Evolutionary conservation across 148 eudicot species (phyloP).

Genomic region (Diospyros lotus): DNA sequence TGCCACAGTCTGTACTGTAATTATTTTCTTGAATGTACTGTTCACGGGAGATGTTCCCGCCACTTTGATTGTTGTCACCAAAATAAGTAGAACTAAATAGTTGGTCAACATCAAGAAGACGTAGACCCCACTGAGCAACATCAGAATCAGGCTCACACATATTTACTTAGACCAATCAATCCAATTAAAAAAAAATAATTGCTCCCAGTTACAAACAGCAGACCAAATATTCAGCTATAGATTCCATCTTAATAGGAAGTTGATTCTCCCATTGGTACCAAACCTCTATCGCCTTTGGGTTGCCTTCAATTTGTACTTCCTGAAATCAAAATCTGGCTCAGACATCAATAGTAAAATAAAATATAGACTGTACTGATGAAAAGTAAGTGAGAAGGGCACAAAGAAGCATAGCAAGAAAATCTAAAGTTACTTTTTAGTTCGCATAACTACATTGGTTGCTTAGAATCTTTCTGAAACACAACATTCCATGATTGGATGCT

Average conservation of each 20-base stretch:
- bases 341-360: neutral
- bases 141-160: slow-evolving; percentile 70
- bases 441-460: neutral
- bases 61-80: slow-evolving; percentile 49
- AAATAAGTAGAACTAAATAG: slow-evolving; percentile 52
- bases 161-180: slow-evolving; percentile 21
- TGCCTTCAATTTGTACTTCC: slow-evolving; percentile 4
- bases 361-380: neutral
- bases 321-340: slow-evolving; percentile 8
- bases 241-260: neutral
- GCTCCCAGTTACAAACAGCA: slow-evolving; percentile 7
- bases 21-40: slow-evolving; percentile 43
- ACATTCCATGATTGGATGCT: neutral
- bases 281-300: neutral
- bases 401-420: neutral
- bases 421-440: neutral
- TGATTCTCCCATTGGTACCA: slow-evolving; percentile 4
- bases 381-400: neutral
- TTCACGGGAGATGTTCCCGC: slow-evolving; percentile 43
- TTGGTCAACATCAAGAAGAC: slow-evolving; percentile 57
- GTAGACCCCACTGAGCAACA: slow-evolving; percentile 55
- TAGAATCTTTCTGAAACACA: neutral
- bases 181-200: slow-evolving; percentile 11
- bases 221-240: slow-evolving; percentile 3
- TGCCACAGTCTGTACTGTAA: slow-evolving; percentile 27